Base-by-base conservation (phyloP, 306 rosid species). In the Benincasa hispida region DNA sequence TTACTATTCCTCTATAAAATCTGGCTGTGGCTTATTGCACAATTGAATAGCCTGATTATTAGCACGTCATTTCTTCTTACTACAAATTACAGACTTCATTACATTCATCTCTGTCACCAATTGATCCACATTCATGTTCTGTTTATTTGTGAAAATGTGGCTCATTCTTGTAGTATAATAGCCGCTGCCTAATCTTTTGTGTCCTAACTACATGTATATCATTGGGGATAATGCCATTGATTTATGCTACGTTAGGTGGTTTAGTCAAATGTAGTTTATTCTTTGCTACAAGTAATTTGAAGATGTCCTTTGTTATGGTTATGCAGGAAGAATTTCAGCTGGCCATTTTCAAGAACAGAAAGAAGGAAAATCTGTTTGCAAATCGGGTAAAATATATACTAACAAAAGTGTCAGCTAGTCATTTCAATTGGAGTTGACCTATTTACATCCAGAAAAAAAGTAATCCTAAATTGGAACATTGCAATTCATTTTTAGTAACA, bases 301-400 rank as follows among this genome's bases (percentile, higher is more conserved):
- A 34, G 62, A 69, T 59, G 47, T 79, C 37, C 57, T 24, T 11
- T 53, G 35, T 62, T 65, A 19, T 72, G 19, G 55, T 83, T 48
- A 68, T 84, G 84, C 90, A 94, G 99, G 98, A 94, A 81, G 99
- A 94, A 79, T 90, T 94, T 89, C 95, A 86, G 81, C 66, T 94
- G 84, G 99, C 99, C 51, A 89, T 94, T 78, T 88, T 94, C 84
- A 81, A 92, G 81, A 88, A 87, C 39, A 92, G 82, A 72, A 82
- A 86, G 81, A 86, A 62, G 78, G 95, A 92, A 17, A 94, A 90
- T 82, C 90, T 94, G 32, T 94, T 94, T 75, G 88, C 98, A 27
- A 89, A 87, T 78, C 93, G 96, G 88, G 99, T 94, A 92, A 5
- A 55, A 54, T 39, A 76, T 19, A 55, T 51, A 51, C 17, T 22